Percentiles rank a stretch among this genome's conserved stretches.
phyloP scores from a whole-genome alignment of 176 grass and related monocot species.

The Pharus latifolius region DNA sequence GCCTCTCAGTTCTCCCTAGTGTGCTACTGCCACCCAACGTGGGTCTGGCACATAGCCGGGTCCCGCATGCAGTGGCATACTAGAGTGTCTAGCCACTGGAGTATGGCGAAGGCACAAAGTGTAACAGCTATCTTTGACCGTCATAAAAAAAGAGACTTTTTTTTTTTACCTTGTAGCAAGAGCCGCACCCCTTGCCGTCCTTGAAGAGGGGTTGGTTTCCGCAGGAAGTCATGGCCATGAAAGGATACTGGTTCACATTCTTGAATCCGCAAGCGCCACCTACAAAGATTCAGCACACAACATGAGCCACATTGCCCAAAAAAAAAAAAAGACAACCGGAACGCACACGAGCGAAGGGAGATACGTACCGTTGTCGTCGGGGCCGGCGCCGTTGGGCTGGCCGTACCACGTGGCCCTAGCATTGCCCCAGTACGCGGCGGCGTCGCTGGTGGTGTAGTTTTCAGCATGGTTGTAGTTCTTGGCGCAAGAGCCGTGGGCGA shows the following conservation, averaged over 20 bases:
- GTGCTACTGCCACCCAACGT: no score
- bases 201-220: conserved; percentile 64
- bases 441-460: background rate
- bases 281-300: background rate
- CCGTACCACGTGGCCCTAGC: conserved; percentile 88
- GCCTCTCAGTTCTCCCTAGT: no score
- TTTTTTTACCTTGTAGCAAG: conserved; percentile 73
- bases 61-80: no score
- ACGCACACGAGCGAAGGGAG: no score
- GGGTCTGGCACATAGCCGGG: no score
- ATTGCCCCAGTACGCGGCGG: conserved; percentile 4
- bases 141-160: no score
- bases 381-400: conserved; percentile 46
- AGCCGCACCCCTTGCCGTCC: conserved; percentile 62
- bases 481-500: background rate
- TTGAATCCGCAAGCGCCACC: conserved; percentile 84
- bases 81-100: no score
- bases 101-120: no score
- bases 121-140: no score
- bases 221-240: conserved; percentile 64
- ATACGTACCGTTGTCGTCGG: conserved; percentile 44
- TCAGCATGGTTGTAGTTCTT: background rate
- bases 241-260: conserved; percentile 54
- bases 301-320: background rate
- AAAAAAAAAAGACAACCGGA: background rate